Percentiles rank a stretch among this genome's conserved stretches.
Evolutionary conservation across 805 yeast genomes (phyloP).

Genomic region (Cyberlindnera euphorbiiphila): DNA sequence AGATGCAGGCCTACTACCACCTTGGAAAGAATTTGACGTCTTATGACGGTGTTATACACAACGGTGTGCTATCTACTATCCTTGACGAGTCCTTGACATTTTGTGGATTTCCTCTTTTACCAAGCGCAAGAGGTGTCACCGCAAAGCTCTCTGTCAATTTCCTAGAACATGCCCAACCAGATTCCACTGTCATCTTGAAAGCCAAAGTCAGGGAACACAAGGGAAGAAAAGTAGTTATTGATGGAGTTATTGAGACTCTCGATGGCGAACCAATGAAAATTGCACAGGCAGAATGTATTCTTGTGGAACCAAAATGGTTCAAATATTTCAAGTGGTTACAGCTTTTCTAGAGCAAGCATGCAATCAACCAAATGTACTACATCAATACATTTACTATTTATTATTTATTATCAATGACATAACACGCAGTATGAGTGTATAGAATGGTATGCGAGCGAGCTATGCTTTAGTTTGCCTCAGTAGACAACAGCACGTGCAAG

Average conservation of each 20-base stretch:
- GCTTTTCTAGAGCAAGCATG: conserved; percentile 27
- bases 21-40: conserved; percentile 65
- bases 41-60: conserved; percentile 70
- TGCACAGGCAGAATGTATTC: conserved; percentile 63
- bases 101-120: conserved; percentile 80
- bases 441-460: too few relatives aligned
- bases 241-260: conserved; percentile 59
- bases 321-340: conserved; percentile 59
- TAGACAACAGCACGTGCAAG: too few relatives aligned
- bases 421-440: too few relatives aligned
- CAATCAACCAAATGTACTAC: too few relatives aligned
- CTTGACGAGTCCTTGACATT: conserved; percentile 82
- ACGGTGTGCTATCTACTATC: conserved; percentile 74
- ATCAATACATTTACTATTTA: too few relatives aligned
- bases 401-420: too few relatives aligned
- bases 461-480: too few relatives aligned
- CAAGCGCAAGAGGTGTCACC: conserved; percentile 84
- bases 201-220: conserved; percentile 63
- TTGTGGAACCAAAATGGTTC: conserved; percentile 90
- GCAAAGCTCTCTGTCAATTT: conserved; percentile 70
- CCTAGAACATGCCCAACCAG: conserved; percentile 43
- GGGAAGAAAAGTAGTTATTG: conserved; percentile 80
- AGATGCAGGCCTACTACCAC: conserved; percentile 63
- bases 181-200: conserved; percentile 57
- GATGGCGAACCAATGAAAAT: conserved; percentile 37